Evolutionary conservation across 768 basidiomycete species (phyloP).

Genomic region (Paxillus involutus): DNA sequence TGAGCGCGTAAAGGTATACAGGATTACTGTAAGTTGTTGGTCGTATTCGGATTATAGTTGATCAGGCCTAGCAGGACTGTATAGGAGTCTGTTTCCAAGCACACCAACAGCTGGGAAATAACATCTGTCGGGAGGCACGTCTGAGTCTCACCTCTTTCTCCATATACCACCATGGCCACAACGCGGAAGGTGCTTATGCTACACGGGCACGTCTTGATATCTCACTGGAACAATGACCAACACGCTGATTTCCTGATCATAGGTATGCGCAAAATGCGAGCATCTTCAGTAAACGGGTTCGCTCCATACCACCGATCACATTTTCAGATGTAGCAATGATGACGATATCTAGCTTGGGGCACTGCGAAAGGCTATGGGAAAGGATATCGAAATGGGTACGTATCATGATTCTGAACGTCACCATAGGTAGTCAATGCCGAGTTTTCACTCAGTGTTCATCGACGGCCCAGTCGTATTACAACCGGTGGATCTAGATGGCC

Average conservation of each 20-base stretch:
- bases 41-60: too few relatives aligned
- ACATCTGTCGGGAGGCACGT: too few relatives aligned
- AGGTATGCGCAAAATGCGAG: conserved; percentile 74
- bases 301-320: conserved; percentile 14
- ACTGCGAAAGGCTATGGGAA: conserved; percentile 65
- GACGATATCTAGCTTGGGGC: conserved; percentile 57
- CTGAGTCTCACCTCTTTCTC: too few relatives aligned
- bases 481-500: conserved; percentile 56
- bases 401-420: background rate
- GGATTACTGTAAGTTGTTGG: too few relatives aligned
- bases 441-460: conserved; percentile 55
- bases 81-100: too few relatives aligned
- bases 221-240: background rate
- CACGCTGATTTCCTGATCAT: conserved; percentile 4
- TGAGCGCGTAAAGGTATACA: too few relatives aligned
- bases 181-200: conserved; percentile 43
- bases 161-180: conserved; percentile 12
- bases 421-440: background rate
- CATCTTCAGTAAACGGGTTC: conserved; percentile 72
- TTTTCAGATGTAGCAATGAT: background rate
- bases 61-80: too few relatives aligned
- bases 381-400: conserved; percentile 65
- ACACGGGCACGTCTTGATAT: conserved; percentile 37
- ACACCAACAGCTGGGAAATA: too few relatives aligned
- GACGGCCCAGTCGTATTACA: conserved; percentile 69